Evolutionary conservation across 805 yeast species (phyloP), one percentile per base, ranked within the genome.

Genomic region (Huiozyma sinensis): DNA sequence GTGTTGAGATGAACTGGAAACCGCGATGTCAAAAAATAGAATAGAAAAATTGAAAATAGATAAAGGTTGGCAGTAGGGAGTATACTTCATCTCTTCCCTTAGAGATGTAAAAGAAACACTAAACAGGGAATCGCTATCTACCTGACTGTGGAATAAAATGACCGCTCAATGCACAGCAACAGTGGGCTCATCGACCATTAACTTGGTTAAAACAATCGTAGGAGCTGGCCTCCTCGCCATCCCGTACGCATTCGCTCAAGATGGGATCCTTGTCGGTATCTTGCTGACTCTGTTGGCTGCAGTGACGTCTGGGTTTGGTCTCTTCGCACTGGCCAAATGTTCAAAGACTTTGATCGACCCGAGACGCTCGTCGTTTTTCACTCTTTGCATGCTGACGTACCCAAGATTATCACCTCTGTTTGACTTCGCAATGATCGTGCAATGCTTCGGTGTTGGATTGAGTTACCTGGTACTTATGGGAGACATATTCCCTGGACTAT

Each of bases 391-490:
- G 41, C 65, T 83, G 46, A 80, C 90, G 0, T 83, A 82, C 53
- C 92, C 92, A 1, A 71, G 70, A n/a, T 59, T 82, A 28, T 70
- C 83, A 5, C 71, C 83, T 6, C 55, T 83, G n/a, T 84, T 83
- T 56, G 92, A 84, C 62, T 61, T 79, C 27, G 83, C 87, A 33
- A 82, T 84, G 58, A 76, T 81, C 32, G 68, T 82, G 39, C 88
- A 84, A 63, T 82, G 90, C 58, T 84, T 80, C 63, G 94, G 94
- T 27, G 88, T 81, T 12, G 81, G 81, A 3, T 67, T 84, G 10
- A 73, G 81, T 39, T 84, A 84, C 54, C 58, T 84, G 46, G 84
- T 84, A 12, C 71, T 84, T 42, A 76, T 83, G 42, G 92, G 92
- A 9, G 92, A 83, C 56, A 66, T 84, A 44, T 75, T 83, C 70